Evolutionary conservation across 495 filamentous ascomycete species (phyloP), one percentile per base, ranked within the genome.

Genomic region (Astrothelium macrocarpum): DNA sequence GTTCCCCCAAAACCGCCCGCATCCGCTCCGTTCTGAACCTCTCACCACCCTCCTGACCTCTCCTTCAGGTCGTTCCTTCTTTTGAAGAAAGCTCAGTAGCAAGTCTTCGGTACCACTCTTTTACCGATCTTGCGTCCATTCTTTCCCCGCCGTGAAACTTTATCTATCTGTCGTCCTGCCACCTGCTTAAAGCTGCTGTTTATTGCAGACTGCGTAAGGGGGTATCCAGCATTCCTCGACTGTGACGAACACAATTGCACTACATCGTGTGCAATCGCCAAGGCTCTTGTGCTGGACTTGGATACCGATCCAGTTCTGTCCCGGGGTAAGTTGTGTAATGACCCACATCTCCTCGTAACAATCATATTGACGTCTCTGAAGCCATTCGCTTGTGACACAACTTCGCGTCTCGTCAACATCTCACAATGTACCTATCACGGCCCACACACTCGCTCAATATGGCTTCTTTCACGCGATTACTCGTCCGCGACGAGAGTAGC

Each of bases 401-500:
- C 25, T 28, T 2, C 49, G 49, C 23, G 16, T 5, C 16, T 25
- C 26, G 9, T 28, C 25, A 29, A 26, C 25, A 29, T 56, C 25
- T 9, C 49, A 56, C 25, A 26, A 56, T 11, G 20, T 56, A 56
- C 7, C 49, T 20, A n/a, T 56, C 49, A 29, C 49, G 49, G 49
- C 49, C 34, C 26, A 29, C 49, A 56, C 49, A 16, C 49, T 56
- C 49, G 25, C 49, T 56, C 20, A 56, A 56, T 56, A 56, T 56
- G 49, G 2, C n/a, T 26, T 29, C 49, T 28, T 11, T 56, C 49
- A 25, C 25, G 20, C 49, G 49, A 56, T 20, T 56, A 16, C 75
- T 82, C 66, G 63, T 75, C 64, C 67, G 67, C 45, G 74, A 76
- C 71, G 76, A 76, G 66, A 74, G 72, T 67, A 71, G 69, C 61